Base-by-base conservation (phyloP, 1,284 basidiomycete genomes). In the Boletus calvinii region DNA sequence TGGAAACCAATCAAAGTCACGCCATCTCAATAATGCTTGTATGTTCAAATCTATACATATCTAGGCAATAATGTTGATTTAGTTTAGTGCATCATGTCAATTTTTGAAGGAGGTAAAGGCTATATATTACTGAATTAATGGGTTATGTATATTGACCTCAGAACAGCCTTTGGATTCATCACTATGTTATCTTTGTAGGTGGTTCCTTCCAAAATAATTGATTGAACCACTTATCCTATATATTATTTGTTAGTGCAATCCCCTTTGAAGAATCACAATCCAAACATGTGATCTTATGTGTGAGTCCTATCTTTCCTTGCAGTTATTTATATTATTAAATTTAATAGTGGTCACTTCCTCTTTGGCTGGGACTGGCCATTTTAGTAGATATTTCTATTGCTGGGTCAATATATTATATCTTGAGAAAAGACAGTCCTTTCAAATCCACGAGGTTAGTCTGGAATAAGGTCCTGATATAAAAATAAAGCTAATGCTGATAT, bases 181-280 rank as follows among this genome's bases (percentile, higher is more conserved):
- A 79, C 77, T 5, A 80, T 69, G n/a, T 4, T 59, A 9, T 37
- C 5, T 26, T 17, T 52, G 63, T 68, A 39, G 26, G 65, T 54
- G n/a, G 3, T 53, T 53, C 1, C 38, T 18, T 41, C 6, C 10
- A 31, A 34, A 26, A 31, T 26, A 2, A 30, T 38, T 5, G 4
- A 18, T 12, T 40, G 8, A 3, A 29, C 15, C 45, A 13, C 20
- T 48, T 4, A 48, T 34, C 13, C 0, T 39, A n/a, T 38, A 1
- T 32, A 32, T 34, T 1, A 17, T 43, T 48, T n/a, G 6, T 32
- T 20, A 63, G 63, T 24, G 26, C 42, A 7, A 18, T 17, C 2
- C 6, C 38, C 34, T 15, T 11, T 17, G 10, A 34, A 35, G 13
- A 20, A n/a, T n/a, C 22, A 22, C 22, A 22, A 1, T 29, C 41